phyloP scores from a whole-genome alignment of 1,284 basidiomycete genomes.

The Cryptococcus jaspeensis region DNA sequence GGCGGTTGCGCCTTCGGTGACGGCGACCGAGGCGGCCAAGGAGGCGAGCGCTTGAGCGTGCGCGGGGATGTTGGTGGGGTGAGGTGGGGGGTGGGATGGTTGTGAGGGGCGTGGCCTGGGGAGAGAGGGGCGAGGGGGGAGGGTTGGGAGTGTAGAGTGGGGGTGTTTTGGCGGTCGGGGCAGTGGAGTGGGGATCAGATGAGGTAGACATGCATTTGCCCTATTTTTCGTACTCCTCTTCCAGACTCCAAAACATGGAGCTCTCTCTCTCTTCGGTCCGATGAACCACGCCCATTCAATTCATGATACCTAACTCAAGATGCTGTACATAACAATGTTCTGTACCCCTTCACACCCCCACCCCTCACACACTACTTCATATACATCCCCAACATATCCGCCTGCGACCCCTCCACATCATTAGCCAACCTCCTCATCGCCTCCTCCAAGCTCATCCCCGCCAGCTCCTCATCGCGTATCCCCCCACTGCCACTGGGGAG shows the following conservation, averaged over 20 bases:
- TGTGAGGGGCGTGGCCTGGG: too few relatives aligned
- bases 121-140: too few relatives aligned
- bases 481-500: conserved; percentile 10
- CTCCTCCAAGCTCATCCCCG: conserved; percentile 18
- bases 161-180: too few relatives aligned
- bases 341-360: neutral
- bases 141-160: too few relatives aligned
- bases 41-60: conserved; percentile 9
- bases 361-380: conserved; percentile 1
- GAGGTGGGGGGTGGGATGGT: neutral
- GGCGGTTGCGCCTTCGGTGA: conserved; percentile 33
- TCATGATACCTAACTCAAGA: too few relatives aligned
- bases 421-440: conserved; percentile 17
- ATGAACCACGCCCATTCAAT: too few relatives aligned
- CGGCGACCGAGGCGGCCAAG: conserved; percentile 41
- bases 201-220: neutral
- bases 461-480: conserved; percentile 16
- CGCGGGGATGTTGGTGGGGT: neutral
- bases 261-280: too few relatives aligned
- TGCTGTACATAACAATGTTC: too few relatives aligned
- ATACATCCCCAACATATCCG: conserved; percentile 8
- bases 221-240: neutral
- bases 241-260: too few relatives aligned
- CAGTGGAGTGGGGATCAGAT: neutral
- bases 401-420: too few relatives aligned